Percentiles rank a stretch among this genome's conserved stretches.
Evolutionary conservation across 2,329 filamentous ascomycete species (phyloP).

Genomic region (Geosmithia flava): DNA sequence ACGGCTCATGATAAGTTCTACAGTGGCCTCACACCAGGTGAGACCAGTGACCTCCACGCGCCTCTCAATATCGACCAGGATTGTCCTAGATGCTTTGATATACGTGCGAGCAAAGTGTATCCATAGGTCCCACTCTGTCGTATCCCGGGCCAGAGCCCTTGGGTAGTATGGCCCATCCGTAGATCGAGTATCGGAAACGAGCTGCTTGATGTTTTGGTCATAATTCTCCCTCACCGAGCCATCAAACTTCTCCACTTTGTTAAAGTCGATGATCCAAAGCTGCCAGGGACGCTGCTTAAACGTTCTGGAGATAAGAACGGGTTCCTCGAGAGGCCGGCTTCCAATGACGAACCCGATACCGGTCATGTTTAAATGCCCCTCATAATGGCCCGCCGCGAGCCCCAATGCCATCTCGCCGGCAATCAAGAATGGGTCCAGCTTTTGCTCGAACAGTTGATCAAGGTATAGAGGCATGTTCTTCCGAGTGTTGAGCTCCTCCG

Average conservation of each 20-base stretch:
- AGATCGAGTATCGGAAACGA: neutral
- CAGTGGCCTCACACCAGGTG: neutral
- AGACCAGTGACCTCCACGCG: neutral
- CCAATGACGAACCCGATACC: neutral
- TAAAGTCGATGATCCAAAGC: constrained; percentile 4
- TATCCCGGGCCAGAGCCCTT: constrained; percentile 1
- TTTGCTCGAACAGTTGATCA: neutral
- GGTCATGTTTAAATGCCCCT: constrained; percentile 1
- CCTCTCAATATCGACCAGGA: neutral
- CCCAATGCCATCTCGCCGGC: constrained; percentile 3
- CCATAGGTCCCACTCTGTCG: constrained; percentile 2
- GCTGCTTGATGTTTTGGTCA: neutral
- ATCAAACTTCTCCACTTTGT: neutral
- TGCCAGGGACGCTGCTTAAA: neutral
- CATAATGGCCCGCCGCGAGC: constrained; percentile 1
- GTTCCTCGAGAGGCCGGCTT: neutral
- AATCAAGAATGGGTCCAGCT: constrained; percentile 2
- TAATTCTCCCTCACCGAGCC: neutral
- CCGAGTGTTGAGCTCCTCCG: neutral
- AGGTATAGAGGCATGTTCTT: constrained; percentile 4
- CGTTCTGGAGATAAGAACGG: neutral
- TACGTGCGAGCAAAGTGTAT: constrained; percentile 2
- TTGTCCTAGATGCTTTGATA: constrained; percentile 1
- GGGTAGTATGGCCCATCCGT: constrained; percentile 3
- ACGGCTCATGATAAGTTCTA: neutral